Conservation (phyloP, 192 early-diverging fungal genomes). For the Neocallimastix lanati region DNA sequence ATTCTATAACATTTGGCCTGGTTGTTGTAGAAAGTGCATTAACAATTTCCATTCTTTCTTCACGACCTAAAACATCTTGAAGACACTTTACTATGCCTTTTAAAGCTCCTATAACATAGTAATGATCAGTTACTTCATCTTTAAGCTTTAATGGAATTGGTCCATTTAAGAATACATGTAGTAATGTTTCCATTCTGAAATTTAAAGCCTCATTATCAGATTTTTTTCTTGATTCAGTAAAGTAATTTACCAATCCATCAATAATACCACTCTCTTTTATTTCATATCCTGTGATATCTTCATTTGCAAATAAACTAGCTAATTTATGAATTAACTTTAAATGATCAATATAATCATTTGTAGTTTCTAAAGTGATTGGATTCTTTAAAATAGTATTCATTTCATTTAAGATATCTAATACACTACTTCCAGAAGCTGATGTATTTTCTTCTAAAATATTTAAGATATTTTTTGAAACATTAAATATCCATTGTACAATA, state of each 20-base stretch:
- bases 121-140: background rate
- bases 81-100: constrained; percentile 36
- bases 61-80: constrained; percentile 48
- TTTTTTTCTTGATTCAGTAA: constrained; percentile 7
- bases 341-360: background rate
- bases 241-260: constrained; percentile 28
- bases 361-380: background rate
- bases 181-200: constrained; percentile 13
- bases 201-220: constrained; percentile 1
- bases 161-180: constrained; percentile 33
- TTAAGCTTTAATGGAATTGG: constrained; percentile 13
- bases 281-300: constrained; percentile 59
- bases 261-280: constrained; percentile 58
- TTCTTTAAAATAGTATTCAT: background rate
- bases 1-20: constrained; percentile 3
- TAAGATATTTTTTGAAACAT: background rate
- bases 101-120: constrained; percentile 21
- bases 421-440: background rate
- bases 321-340: background rate
- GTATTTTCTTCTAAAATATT: background rate
- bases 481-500: background rate
- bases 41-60: constrained; percentile 49
- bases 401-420: background rate
- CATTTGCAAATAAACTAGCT: background rate
- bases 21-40: constrained; percentile 6